Percentiles rank a stretch among this genome's conserved stretches.
These are phyloP conservation scores for Primulina eburnea DNA, from an alignment of 257 asterid species.

Conservation along the genomic window DNA sequence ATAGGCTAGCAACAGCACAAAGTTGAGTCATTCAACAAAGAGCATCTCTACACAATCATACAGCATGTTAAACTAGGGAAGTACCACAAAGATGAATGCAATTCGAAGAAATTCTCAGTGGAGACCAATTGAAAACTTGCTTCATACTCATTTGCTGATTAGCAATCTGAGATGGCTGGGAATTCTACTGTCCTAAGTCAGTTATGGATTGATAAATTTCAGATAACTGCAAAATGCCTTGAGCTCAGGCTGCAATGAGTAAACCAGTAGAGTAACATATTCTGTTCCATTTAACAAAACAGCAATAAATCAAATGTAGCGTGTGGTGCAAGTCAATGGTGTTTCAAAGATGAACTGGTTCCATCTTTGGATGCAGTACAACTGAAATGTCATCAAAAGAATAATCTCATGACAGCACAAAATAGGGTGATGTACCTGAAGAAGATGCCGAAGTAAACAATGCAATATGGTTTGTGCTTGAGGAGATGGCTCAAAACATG, in stretches of 20 bases:
- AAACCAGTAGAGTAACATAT: constrained; percentile 10
- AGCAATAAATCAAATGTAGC: constrained; percentile 2
- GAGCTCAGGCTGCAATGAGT: constrained; percentile 4
- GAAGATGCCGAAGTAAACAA: constrained; percentile 97
- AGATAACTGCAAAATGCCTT: constrained; percentile 11
- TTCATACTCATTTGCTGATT: background rate
- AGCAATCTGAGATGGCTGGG: constrained; percentile 5
- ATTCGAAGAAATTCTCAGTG: background rate
- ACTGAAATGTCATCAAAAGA: constrained; percentile 3
- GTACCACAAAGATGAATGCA: background rate
- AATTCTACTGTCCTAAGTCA: constrained; percentile 3
- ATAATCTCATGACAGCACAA: constrained; percentile 17
- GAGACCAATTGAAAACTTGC: constrained; percentile 10
- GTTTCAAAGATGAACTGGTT: constrained; percentile 9
- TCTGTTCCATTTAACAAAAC: constrained; percentile 5
- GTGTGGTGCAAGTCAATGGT: background rate
- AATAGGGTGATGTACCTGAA: constrained; percentile 59
- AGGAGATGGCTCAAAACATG: constrained; percentile 98
- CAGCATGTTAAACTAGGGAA: background rate
- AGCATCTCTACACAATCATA: background rate
- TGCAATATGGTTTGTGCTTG: constrained; percentile 99
- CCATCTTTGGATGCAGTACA: constrained; percentile 15
- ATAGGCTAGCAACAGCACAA: background rate
- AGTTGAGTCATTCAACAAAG: background rate
- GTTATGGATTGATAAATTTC: constrained; percentile 7